Percentiles rank a stretch among this genome's conserved stretches.
These are phyloP conservation scores for Phytophthora sp. DNA, from an alignment of 352 stramenopile species.

Conservation along the genomic window DNA sequence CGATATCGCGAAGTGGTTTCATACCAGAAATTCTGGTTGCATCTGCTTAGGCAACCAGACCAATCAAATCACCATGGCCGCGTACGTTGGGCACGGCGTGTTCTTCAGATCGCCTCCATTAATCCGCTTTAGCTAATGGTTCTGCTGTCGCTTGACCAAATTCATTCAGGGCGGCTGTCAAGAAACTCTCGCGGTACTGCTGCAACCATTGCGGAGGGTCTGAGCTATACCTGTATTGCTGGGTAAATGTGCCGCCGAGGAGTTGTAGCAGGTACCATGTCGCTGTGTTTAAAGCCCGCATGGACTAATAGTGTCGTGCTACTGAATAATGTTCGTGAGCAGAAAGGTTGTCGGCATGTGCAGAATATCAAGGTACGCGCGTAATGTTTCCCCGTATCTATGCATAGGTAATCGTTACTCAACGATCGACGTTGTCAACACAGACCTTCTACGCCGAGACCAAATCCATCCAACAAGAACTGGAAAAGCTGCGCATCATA, in stretches of 20 bases:
- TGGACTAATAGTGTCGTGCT: constrained; percentile 7
- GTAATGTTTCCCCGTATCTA: not conserved
- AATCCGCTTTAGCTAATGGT: constrained; percentile 4
- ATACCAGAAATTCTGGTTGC: too few relatives aligned
- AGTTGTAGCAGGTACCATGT: not conserved
- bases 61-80: constrained; percentile 22
- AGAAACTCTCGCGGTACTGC: constrained; percentile 68
- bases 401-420: not conserved
- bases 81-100: constrained; percentile 11
- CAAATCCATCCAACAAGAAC: constrained; percentile 51
- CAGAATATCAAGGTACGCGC: constrained; percentile 67
- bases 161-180: constrained; percentile 38
- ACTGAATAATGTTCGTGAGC: constrained; percentile 16
- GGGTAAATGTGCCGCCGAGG: constrained; percentile 36
- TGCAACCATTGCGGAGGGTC: constrained; percentile 63
- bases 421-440: not conserved
- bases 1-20: too few relatives aligned
- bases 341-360: constrained; percentile 80
- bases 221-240: constrained; percentile 74
- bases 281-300: too few relatives aligned
- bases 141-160: constrained; percentile 6
- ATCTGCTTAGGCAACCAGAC: too few relatives aligned
- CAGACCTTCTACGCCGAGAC: constrained; percentile 70
- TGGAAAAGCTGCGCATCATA: constrained; percentile 62
- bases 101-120: constrained; percentile 9